phyloP scores from a whole-genome alignment of 306 rosid genomes.

The Cicer bijugum region DNA sequence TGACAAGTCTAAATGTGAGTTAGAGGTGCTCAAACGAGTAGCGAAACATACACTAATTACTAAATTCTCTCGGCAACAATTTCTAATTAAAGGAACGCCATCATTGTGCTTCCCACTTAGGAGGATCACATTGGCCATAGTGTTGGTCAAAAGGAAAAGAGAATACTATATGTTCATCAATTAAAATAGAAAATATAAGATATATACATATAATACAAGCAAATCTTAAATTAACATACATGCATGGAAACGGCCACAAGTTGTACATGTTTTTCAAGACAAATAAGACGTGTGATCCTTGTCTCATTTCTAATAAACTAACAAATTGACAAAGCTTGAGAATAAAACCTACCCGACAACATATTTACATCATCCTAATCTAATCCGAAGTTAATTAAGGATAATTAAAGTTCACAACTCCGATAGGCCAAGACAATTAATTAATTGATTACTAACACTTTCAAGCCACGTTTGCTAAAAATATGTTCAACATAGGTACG shows the following conservation, averaged over 20 bases:
- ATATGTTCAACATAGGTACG: conserved; percentile 18
- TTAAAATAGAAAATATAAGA: conserved; percentile 25
- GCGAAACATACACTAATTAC: too few relatives aligned
- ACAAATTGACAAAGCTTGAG: conserved; percentile 43
- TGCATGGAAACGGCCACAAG: conserved; percentile 45
- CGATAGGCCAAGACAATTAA: conserved; percentile 17
- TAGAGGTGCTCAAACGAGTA: too few relatives aligned
- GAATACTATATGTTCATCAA: conserved; percentile 50
- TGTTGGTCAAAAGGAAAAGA: conserved; percentile 50
- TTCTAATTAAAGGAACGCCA: too few relatives aligned
- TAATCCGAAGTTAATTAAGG: conserved; percentile 15
- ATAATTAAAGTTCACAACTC: background rate
- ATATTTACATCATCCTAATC: conserved; percentile 42
- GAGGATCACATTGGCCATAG: conserved; percentile 25
- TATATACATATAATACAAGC: background rate
- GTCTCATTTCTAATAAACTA: conserved; percentile 35
- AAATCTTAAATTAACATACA: conserved; percentile 27
- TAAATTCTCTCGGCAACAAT: too few relatives aligned
- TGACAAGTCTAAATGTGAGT: too few relatives aligned
- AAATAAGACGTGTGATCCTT: conserved; percentile 20
- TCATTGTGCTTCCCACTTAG: too few relatives aligned
- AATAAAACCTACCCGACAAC: conserved; percentile 43
- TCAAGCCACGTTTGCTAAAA: conserved; percentile 12
- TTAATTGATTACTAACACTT: background rate
- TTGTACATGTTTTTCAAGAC: conserved; percentile 38